phyloP scores from a whole-genome alignment of 176 grass and related monocot genomes.

The Aegilops longissima region DNA sequence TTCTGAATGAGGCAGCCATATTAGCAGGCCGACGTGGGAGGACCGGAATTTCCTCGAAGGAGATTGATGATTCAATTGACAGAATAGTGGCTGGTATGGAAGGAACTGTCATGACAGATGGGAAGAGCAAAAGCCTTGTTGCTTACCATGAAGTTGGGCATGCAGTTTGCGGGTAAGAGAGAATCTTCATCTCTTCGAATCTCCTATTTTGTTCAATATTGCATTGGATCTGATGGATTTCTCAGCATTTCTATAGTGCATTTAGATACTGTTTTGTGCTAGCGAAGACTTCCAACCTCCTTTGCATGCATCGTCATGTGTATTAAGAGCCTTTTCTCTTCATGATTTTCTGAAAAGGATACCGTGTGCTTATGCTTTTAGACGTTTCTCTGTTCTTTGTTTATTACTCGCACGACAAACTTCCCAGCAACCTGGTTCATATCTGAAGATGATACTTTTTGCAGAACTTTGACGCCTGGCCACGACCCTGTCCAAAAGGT shows the following conservation, averaged over 20 bases:
- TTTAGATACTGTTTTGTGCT: constrained; percentile 4
- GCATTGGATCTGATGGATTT: not conserved
- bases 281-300: not conserved
- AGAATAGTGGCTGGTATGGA: constrained; percentile 99
- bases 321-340: not conserved
- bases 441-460: constrained; percentile 25
- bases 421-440: constrained; percentile 2
- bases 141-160: constrained; percentile 99
- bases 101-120: constrained; percentile 98
- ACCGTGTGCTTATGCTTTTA: not conserved
- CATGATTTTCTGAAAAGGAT: not conserved
- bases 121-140: constrained; percentile 97
- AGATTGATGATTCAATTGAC: constrained; percentile 98
- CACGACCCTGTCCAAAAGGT: constrained; percentile 99
- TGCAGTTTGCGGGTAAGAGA: constrained; percentile 93
- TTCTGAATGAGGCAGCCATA: constrained; percentile 97
- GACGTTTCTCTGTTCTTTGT: constrained; percentile 3
- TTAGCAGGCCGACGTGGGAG: constrained; percentile 79
- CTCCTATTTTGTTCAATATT: constrained; percentile 10
- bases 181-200: not conserved
- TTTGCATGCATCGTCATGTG: not conserved
- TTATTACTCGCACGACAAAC: not conserved
- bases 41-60: constrained; percentile 88
- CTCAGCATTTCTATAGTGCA: not conserved
- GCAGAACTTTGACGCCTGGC: constrained; percentile 92